Conservation (phyloP, 2,329 filamentous ascomycete genomes). For the Lachnellula occidentalis region DNA sequence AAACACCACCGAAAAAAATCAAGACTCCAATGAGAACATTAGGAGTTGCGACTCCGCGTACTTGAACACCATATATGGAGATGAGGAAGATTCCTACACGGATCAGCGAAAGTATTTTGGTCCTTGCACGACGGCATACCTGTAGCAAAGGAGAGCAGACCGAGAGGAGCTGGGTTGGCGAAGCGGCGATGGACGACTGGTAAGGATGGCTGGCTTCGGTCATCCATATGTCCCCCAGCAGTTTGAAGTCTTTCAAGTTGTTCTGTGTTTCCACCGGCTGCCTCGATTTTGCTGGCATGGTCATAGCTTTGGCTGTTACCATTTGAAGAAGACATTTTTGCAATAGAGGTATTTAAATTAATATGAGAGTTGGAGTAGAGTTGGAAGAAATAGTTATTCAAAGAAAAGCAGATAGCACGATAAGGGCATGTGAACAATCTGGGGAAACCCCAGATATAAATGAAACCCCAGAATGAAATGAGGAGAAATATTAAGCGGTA, state of each 20-base stretch:
- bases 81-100: too few relatives aligned
- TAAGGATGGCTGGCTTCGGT: slow-evolving; percentile 13
- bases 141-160: slow-evolving; percentile 35
- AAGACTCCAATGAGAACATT: slow-evolving; percentile 31
- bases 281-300: not conserved
- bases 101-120: too few relatives aligned
- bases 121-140: slow-evolving; percentile 7
- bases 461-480: not conserved
- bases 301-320: too few relatives aligned
- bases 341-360: too few relatives aligned
- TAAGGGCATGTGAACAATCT: not conserved
- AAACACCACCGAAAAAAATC: slow-evolving; percentile 34
- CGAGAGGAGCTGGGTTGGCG: slow-evolving; percentile 23
- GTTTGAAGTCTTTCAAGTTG: slow-evolving; percentile 1
- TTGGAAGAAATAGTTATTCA: too few relatives aligned
- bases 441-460: not conserved
- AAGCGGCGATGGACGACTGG: slow-evolving; percentile 25
- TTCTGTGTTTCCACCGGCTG: not conserved
- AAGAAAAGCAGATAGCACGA: too few relatives aligned
- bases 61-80: too few relatives aligned
- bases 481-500: too few relatives aligned
- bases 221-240: slow-evolving; percentile 4
- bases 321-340: too few relatives aligned
- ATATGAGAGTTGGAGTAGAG: too few relatives aligned
- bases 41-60: too few relatives aligned